Percentiles rank a stretch among this genome's conserved stretches.
These are phyloP conservation scores for Digitaria exilis DNA, from an alignment of 202 grass and related monocot species.

Conservation along the genomic window DNA sequence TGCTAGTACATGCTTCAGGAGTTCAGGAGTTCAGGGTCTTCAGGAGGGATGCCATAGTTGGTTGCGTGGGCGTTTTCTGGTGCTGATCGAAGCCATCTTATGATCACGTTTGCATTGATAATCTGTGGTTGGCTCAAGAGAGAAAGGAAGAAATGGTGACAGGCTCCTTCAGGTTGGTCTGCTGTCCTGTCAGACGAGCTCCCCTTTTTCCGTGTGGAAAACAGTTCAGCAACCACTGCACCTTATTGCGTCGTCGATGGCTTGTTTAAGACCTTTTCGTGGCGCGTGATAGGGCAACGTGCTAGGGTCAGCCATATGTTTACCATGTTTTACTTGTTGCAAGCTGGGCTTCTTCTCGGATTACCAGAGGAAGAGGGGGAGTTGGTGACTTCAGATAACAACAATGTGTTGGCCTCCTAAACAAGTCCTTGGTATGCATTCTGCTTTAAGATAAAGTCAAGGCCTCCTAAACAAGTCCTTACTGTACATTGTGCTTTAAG, in stretches of 20 bases:
- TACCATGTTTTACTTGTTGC: not conserved
- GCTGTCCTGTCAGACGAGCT: not conserved
- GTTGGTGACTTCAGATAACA: conserved; percentile 19
- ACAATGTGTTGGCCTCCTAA: not conserved
- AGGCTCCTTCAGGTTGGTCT: conserved; percentile 3
- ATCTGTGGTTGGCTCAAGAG: not conserved
- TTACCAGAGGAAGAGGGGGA: conserved; percentile 1
- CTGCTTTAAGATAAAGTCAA: conserved; percentile 16
- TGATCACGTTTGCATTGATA: conserved; percentile 20
- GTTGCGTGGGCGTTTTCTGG: conserved; percentile 31
- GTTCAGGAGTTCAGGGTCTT: conserved; percentile 17
- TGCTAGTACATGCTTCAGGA: conserved; percentile 4
- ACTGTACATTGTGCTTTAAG: no score
- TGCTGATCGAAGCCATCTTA: conserved; percentile 1
- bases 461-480: not conserved
- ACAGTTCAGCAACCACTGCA: conserved; percentile 36
- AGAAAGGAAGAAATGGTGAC: not conserved
- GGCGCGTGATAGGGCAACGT: not conserved
- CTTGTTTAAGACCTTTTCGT: conserved; percentile 28
- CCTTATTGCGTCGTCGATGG: conserved; percentile 11
- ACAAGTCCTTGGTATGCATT: no score
- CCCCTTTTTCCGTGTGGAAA: conserved; percentile 25
- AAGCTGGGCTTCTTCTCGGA: conserved; percentile 7
- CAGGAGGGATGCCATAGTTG: not conserved
- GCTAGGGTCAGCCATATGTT: not conserved